Base-by-base conservation (phyloP, 495 filamentous ascomycete genomes). In the Xylaria grammica region DNA sequence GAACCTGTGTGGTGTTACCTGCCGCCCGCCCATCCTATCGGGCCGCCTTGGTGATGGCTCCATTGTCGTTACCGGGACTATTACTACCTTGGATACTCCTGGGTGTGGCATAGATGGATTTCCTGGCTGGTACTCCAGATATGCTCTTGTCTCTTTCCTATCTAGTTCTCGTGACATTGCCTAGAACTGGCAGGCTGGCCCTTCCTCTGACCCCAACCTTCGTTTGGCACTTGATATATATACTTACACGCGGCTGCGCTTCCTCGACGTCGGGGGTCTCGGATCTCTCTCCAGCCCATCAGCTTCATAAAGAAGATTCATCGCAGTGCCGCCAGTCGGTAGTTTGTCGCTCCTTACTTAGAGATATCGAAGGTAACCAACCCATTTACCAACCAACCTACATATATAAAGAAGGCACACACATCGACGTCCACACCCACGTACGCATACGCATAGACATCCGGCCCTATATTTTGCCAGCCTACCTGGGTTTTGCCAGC, bases 141-240 rank as follows among this genome's bases (percentile, higher is more conserved):
- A 45, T 45, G 19, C 26, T 44, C 49, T 27, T 61, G 59, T 29
- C 42, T 40, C 49, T 62, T 38, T 62, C 49, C 53, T 32, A 38
- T 62, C 32, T 49, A 19, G 57, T 49, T 27, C 20, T 60, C 42
- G 57, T 50, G 36, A 38, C 26, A 42, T 54, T 46, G 58, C 40
- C 50, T 50, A 20, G 50, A 13, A 34, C 34, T 55, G 58, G 50
- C 50, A 27, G 60, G 60, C 60, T 54, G 49, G 50, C 6, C 24
- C 38, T 48, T 36, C 27, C 60, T 26, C 4, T 8, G 8, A 15
- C 24, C n/a, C 50, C 50, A 46, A 30, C 60, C 49, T 36, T 62
- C 49, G 27, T 22, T 15, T 62, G 60, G 60, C 49, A 62, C 60
- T 51, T 54, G n/a, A 7, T 50, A 54, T 62, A 62, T 57, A 24